A percentile compares a stretch with the other conserved stretches of the same genome.
Evolutionary conservation across 768 basidiomycete species (phyloP).

Genomic region (Tulasnella sp.): DNA sequence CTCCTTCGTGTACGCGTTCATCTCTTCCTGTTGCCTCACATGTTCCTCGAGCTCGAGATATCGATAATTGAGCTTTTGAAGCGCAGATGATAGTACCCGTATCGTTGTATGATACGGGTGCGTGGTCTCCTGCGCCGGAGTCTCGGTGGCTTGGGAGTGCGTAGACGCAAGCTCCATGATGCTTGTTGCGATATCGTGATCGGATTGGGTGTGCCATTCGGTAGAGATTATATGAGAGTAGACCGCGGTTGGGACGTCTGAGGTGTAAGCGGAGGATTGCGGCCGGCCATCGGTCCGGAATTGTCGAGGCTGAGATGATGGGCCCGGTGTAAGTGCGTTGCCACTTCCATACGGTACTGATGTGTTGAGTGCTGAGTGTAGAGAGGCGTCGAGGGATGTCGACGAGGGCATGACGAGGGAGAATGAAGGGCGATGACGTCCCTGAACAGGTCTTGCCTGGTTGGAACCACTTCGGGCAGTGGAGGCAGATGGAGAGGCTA

Average conservation of each 20-base stretch:
- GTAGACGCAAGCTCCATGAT: constrained; percentile 9
- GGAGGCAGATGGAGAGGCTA: no score
- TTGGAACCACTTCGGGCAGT: background rate
- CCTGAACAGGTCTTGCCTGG: background rate
- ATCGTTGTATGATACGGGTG: constrained; percentile 51
- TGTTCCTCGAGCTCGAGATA: constrained; percentile 52
- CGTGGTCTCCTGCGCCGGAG: background rate
- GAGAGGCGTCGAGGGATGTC: background rate
- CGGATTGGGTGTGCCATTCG: constrained; percentile 68
- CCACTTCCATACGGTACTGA: background rate
- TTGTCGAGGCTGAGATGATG: background rate
- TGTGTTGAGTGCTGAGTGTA: background rate
- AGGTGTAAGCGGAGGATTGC: background rate
- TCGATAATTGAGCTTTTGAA: constrained; percentile 45
- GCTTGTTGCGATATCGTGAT: constrained; percentile 49
- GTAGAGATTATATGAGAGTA: constrained; percentile 42
- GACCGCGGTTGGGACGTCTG: background rate
- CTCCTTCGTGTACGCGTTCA: constrained; percentile 34
- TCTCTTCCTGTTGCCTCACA: constrained; percentile 46
- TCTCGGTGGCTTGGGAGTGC: background rate
- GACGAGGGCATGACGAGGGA: constrained; percentile 10
- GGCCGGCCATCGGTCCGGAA: background rate
- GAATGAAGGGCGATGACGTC: constrained; percentile 10
- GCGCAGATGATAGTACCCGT: constrained; percentile 56
- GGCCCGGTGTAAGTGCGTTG: background rate